Base-by-base conservation (phyloP, 148 eudicot species). In the Fagopyrum esculentum region DNA sequence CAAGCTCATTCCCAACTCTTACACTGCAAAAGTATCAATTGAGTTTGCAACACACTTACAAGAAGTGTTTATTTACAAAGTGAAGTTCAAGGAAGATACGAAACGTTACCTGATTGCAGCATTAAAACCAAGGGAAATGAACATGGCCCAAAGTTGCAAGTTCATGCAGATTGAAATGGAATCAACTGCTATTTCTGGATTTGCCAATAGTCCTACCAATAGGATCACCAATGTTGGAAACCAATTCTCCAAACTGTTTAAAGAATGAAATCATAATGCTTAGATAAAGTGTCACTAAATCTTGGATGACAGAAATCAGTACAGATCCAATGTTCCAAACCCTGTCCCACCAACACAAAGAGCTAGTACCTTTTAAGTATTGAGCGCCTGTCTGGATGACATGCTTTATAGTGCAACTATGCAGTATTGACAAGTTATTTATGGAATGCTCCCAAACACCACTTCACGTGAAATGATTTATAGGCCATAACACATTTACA, bases 181-280 rank as follows among this genome's bases (percentile, higher is more conserved):
- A 80, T 80, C 86, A 1, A 83, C 79, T 13, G 85, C 86, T 64
- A 81, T 76, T 78, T 80, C 77, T 11, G 88, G 85, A 73, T 87
- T 85, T 60, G 81, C 78, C 68, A 87, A 77, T 81, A 85, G 78
- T 12, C 87, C 92, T 47, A 86, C 92, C 85, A 88, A 81, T 22
- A 88, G 86, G 43, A 88, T 81, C 76, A 84, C 70, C 22, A 81
- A 72, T 4, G 88, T 83, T 15, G 63, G 78, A 71, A 84, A 86
- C 92, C 89, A 88, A 54, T 83, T 52, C 80, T 86, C 89, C 86
- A 88, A 83, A 79, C 89, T 86, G 84, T 84, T 70, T 66, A 66
- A 10, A 4, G 68, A 61, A 26, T 61, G 68, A 61, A 29, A 0
- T 26, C 68, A 29, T 29, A 29, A 61, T 61, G 35, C 66, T 60